Evolutionary conservation across 2,329 filamentous ascomycete species (phyloP).

Genomic region (Fusarium subglutinans): DNA sequence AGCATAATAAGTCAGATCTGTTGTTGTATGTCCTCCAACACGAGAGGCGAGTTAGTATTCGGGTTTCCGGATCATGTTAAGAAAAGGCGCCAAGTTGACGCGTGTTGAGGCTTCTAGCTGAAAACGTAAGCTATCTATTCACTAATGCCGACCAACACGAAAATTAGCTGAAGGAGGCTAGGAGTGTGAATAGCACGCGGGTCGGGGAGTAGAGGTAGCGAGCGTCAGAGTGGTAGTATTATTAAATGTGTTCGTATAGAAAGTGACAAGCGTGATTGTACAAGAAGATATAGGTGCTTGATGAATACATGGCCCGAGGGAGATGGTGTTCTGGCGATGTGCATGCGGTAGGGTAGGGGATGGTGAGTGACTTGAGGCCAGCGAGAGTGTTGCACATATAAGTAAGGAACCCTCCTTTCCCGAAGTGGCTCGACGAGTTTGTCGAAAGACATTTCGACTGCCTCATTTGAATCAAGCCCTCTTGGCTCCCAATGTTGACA

Average conservation of each 20-base stretch:
- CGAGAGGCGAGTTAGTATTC: neutral
- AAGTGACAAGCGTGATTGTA: slow-evolving; percentile 27
- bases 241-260: slow-evolving; percentile 31
- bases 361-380: slow-evolving; percentile 5
- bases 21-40: neutral
- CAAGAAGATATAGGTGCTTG: slow-evolving; percentile 29
- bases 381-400: slow-evolving; percentile 17
- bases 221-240: slow-evolving; percentile 24
- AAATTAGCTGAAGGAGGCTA: neutral
- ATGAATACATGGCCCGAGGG: slow-evolving; percentile 32
- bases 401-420: neutral
- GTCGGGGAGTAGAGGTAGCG: slow-evolving; percentile 6
- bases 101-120: neutral
- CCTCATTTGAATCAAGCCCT: neutral
- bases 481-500: neutral
- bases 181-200: slow-evolving; percentile 4
- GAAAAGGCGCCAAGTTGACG: neutral
- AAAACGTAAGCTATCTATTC: neutral
- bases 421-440: neutral
- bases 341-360: neutral
- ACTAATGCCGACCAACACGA: neutral
- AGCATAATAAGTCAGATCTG: neutral
- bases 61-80: neutral
- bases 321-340: slow-evolving; percentile 20
- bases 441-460: neutral